phyloP scores from a whole-genome alignment of 345 rosid genomes.

The Syzygium aromaticum region DNA sequence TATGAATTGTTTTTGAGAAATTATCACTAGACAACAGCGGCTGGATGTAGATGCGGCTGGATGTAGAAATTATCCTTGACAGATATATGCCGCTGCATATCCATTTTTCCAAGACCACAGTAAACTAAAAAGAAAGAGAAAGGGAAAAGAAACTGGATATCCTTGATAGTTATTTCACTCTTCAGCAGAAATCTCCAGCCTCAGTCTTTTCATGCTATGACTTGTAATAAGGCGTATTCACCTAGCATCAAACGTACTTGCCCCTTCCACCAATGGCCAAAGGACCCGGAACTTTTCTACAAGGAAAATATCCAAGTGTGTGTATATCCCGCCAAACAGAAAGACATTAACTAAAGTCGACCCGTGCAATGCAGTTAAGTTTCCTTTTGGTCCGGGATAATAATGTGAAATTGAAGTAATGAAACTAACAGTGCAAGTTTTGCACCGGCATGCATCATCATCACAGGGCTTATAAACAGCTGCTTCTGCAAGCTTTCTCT shows the following conservation, averaged over 20 bases:
- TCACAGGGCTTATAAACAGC: not conserved
- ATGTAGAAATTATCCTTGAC: no score
- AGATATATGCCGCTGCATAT: not conserved
- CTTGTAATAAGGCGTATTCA: not conserved
- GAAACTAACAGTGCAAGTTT: not conserved
- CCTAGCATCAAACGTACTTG: not conserved
- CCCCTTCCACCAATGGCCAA: not conserved
- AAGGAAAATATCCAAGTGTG: not conserved
- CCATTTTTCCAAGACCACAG: not conserved
- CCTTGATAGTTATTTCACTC: not conserved
- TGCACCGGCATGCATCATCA: not conserved
- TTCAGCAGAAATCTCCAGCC: not conserved
- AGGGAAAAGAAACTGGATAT: not conserved
- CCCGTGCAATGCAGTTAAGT: not conserved
- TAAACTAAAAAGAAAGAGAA: not conserved
- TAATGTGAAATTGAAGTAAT: not conserved
- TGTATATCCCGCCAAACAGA: no score
- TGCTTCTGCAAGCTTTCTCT: not conserved
- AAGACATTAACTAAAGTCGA: no score
- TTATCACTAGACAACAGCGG: not conserved
- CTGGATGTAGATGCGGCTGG: not conserved
- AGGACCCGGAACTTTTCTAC: not conserved
- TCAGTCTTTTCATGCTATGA: not conserved
- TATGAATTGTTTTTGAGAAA: not conserved
- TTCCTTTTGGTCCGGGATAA: not conserved